Percentiles rank a stretch among this genome's conserved stretches.
These are phyloP conservation scores for Nemania sp. DNA, from an alignment of 2,329 filamentous ascomycete species.

Conservation along the genomic window DNA sequence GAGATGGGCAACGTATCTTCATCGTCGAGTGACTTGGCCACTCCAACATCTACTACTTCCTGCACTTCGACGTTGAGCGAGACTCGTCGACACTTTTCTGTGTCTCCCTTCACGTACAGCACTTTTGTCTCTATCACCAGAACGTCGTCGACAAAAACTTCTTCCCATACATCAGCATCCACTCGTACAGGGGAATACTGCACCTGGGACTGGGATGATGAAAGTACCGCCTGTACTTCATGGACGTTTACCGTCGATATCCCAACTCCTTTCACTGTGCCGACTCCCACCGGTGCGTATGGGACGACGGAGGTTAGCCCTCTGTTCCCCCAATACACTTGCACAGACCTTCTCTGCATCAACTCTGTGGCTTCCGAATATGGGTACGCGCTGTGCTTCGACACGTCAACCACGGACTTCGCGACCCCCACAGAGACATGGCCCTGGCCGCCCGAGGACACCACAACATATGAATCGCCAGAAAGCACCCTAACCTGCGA, in stretches of 20 bases:
- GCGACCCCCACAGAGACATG: not conserved
- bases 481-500: conserved; percentile 5
- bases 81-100: conserved; percentile 15
- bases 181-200: conserved; percentile 18
- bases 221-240: conserved; percentile 11
- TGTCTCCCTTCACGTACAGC: conserved; percentile 16
- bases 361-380: conserved; percentile 20
- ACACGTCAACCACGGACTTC: conserved; percentile 6
- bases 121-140: conserved; percentile 24
- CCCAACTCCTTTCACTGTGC: conserved; percentile 10
- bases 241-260: conserved; percentile 4
- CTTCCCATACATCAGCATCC: not conserved
- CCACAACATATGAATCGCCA: not conserved
- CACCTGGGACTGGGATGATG: conserved; percentile 15
- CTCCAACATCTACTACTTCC: conserved; percentile 6
- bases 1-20: conserved; percentile 24
- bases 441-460: not conserved
- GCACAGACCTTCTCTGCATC: conserved; percentile 24
- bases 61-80: not conserved
- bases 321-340: conserved; percentile 14
- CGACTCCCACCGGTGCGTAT: conserved; percentile 18
- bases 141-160: not conserved
- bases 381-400: conserved; percentile 10
- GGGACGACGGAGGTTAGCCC: conserved; percentile 16
- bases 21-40: not conserved